Evolutionary conservation across 2,329 filamentous ascomycete genomes (phyloP), one percentile per base, ranked within the genome.

Genomic region (Emmonsia crescens): DNA sequence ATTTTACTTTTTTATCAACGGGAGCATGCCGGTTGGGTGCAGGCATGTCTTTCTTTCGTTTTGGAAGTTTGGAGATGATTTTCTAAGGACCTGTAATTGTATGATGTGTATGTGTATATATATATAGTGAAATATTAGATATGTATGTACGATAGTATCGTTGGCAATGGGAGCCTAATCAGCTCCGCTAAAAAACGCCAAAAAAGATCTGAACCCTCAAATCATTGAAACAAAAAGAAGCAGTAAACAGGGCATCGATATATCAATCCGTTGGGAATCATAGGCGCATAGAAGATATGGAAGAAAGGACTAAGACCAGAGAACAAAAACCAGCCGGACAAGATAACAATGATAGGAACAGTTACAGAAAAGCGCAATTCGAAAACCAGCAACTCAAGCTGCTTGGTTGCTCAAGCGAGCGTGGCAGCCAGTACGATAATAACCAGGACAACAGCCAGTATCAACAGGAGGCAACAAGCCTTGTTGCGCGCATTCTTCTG

Each of bases 401-500:
- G 6, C 12, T 21, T 31, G 36, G 48, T 60, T 59, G 31, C 40
- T 78, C 71, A 95, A 62, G 89, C 88, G 68, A 96, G 73, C 59
- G 91, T 85, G 59, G 93, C 89, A 16, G 94, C 95, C 68, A 99
- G 77, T 63, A 99, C 81, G 52, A 99, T 87, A 68, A 99, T 91
- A 3, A 91, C 88, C 69, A 97, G 75, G 63, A 99, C 94, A 56
- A 99, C 84, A 1, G 89, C 87, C 70, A 99, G 74, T 63, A 99
- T 93, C 58, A 99, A 76, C 70, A 99, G 76, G 72, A 99, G 78
- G 73, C 92, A 96, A 74, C 93, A 99, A 48, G 90, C 89, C 81
- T 96, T 96, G 77, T 91, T 94, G 66, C 95, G 84, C 33, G 94
- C 94, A 64, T 91, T 92, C 82, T 92, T 96, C 80, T 99, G 95